phyloP scores from a whole-genome alignment of 345 rosid species.

The rapeseed (Brassica napus) region DNA sequence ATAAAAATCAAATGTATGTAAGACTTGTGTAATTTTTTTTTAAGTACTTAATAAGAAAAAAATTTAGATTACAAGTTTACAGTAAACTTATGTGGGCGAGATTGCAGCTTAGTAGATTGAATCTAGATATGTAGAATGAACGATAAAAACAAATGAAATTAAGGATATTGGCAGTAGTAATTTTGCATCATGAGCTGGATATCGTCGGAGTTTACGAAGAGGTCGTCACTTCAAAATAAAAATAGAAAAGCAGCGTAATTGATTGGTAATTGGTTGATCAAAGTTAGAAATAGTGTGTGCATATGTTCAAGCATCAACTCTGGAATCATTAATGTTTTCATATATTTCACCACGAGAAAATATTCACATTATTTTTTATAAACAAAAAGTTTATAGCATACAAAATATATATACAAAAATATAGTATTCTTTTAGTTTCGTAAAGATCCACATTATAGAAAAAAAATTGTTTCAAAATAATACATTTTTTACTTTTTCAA shows the following conservation, averaged over 20 bases:
- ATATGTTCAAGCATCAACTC: not conserved
- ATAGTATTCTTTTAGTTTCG: too few relatives aligned
- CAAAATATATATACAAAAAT: not conserved
- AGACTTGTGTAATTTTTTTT: not conserved
- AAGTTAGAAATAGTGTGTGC: not conserved
- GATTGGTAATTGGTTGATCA: not conserved
- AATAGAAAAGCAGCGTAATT: constrained; percentile 1
- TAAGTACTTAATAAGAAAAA: not conserved
- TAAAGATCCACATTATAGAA: too few relatives aligned
- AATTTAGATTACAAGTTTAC: not conserved
- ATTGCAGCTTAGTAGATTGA: constrained; percentile 20
- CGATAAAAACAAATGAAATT: not conserved
- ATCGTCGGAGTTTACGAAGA: constrained; percentile 19
- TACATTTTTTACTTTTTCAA: too few relatives aligned
- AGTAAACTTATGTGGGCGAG: constrained; percentile 9
- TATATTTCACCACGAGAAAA: not conserved
- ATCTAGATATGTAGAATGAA: constrained; percentile 10
- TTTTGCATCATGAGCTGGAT: not conserved
- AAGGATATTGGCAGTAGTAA: not conserved
- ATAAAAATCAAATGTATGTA: constrained; percentile 25
- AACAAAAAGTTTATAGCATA: not conserved
- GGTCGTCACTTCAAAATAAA: not conserved
- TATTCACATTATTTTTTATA: not conserved
- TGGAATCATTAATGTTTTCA: not conserved
- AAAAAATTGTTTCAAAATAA: too few relatives aligned